These are phyloP conservation scores for Cucumis sativus DNA, from an alignment of 306 rosid genomes.

Conservation along the genomic window DNA sequence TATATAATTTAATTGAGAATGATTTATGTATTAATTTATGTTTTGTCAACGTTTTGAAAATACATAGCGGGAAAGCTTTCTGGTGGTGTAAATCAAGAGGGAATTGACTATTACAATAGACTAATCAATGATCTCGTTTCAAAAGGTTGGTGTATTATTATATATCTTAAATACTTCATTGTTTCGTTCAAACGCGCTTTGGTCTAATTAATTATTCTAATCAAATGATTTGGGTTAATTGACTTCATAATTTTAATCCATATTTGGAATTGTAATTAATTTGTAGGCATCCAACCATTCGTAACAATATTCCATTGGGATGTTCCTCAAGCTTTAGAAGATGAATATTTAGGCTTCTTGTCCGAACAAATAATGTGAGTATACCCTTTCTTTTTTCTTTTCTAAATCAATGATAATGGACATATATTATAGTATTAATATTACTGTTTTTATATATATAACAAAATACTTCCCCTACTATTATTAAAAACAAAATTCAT, in stretches of 20 bases:
- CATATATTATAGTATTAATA: not conserved
- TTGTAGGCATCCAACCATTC: not conserved
- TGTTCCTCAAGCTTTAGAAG: not conserved
- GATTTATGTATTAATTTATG: too few species aligned
- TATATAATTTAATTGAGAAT: too few species aligned
- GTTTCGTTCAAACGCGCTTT: too few species aligned
- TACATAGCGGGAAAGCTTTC: not conserved
- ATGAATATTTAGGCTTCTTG: not conserved
- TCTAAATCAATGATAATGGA: slow-evolving; percentile 18
- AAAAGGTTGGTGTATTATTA: not conserved
- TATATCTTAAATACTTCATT: too few species aligned
- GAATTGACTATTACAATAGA: not conserved
- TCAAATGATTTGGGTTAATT: too few species aligned
- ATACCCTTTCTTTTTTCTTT: too few species aligned
- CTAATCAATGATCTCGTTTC: not conserved
- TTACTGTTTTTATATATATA: too few species aligned
- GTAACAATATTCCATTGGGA: not conserved
- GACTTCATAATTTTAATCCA: too few species aligned
- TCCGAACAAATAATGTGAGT: not conserved
- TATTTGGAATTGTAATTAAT: too few species aligned
- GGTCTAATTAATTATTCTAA: too few species aligned
- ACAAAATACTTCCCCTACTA: too few species aligned
- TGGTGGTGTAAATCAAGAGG: not conserved
- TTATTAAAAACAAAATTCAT: slow-evolving; percentile 1
- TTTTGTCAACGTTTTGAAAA: too few species aligned